Percentiles rank a stretch among this genome's conserved stretches.
These are phyloP conservation scores for Juglanconis juglandina DNA, from an alignment of 2,329 filamentous ascomycete species.

Conservation along the genomic window DNA sequence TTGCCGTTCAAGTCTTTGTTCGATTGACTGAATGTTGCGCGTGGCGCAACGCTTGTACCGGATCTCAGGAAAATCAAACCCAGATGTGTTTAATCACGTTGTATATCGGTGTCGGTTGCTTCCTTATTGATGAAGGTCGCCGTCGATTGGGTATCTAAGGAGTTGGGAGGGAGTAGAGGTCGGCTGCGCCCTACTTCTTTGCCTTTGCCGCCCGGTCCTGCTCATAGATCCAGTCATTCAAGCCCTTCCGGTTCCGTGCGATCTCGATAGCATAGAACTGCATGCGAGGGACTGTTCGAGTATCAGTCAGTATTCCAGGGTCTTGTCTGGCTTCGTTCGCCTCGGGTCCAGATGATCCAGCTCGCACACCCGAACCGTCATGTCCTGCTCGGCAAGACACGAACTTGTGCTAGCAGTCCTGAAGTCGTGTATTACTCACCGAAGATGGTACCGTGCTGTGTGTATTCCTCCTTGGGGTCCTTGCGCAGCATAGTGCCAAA, in stretches of 20 bases:
- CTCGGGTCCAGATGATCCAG: constrained; percentile 28
- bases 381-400: constrained; percentile 68
- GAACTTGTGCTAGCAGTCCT: constrained; percentile 56
- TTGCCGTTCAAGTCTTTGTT: background rate
- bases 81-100: background rate
- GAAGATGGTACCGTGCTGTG: constrained; percentile 86
- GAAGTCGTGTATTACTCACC: constrained; percentile 48
- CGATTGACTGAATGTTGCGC: background rate
- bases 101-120: background rate
- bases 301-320: constrained; percentile 21
- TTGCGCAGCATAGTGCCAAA: constrained; percentile 91
- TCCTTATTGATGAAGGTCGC: background rate
- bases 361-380: constrained; percentile 72
- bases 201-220: constrained; percentile 61
- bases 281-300: constrained; percentile 54
- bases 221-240: constrained; percentile 98
- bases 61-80: background rate
- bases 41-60: background rate
- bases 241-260: constrained; percentile 75
- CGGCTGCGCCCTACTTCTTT: constrained; percentile 21
- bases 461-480: constrained; percentile 78
- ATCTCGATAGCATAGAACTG: constrained; percentile 81
- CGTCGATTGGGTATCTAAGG: constrained; percentile 5
- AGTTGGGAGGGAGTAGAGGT: background rate
- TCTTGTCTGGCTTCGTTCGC: constrained; percentile 54